Evolutionary conservation across 192 early-diverging fungal species (phyloP), one percentile per base, ranked within the genome.

Genomic region (Podila verticillata): DNA sequence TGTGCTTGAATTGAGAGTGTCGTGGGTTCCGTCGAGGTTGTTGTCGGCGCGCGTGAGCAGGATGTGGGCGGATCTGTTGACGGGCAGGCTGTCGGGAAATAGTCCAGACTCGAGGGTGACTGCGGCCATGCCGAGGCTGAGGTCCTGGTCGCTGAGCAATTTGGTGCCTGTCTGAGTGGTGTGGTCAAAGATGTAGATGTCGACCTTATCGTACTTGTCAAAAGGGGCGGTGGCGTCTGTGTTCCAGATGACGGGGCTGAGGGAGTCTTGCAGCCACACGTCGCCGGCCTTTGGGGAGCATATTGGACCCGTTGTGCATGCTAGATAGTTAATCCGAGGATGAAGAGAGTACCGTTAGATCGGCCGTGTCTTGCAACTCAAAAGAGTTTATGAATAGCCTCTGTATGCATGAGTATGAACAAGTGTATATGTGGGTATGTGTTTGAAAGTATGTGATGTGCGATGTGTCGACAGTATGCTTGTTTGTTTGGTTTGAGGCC

Each of bases 11-110:
- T 66, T 72, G 19, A 79, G 60, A 3, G 63, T 79, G 3, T 57
- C 10, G 20, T 79, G 65, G 0, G 48, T 62, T 12, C 65, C 64
- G 28, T 71, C 60, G 22, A 70, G 63, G 24, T 20, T 7, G 57
- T 79, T 48, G 39, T 67, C 57, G 22, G 6, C 28, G 24, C 48
- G 24, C 7, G 48, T 63, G 12, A 79, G 15, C 17, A 71, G 12
- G 19, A 79, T 44, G 39, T 79, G 75, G 20, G 69, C 72, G 3
- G 75, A 79, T 22, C 75, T 68, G 29, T 72, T 79, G 13, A 57
- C 34, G 2, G 75, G 60, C 44, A 63, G 7, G 39, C 28, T 31
- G 1, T 60, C 65, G 15, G 75, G 75, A 35, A 72, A 79, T 30
- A 72, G 44, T 1, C 24, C 4, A 0, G 74, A 24, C 1, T 79